These are phyloP conservation scores for Fusarium sp. DNA, from an alignment of 2,329 filamentous ascomycete species.

Conservation along the genomic window DNA sequence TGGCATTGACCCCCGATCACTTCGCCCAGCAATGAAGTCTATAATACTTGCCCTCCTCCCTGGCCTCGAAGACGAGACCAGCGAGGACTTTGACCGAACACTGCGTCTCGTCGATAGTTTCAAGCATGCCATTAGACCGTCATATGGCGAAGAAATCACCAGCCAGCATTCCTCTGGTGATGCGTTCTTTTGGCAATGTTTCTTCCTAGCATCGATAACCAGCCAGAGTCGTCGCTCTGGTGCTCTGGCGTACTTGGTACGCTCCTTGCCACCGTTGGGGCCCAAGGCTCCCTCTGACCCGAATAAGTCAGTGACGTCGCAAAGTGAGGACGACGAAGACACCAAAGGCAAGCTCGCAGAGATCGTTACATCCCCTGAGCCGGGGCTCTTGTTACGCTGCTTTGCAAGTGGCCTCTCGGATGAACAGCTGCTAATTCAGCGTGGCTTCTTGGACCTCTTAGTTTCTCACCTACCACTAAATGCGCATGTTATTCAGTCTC, in stretches of 20 bases:
- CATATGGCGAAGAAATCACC: constrained; percentile 63
- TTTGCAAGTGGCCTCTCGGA: constrained; percentile 92
- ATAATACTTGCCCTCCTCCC: constrained; percentile 90
- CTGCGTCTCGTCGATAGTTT: constrained; percentile 82
- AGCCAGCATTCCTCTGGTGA: constrained; percentile 72
- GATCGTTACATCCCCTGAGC: constrained; percentile 88
- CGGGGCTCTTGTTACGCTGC: constrained; percentile 88
- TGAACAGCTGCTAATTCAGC: constrained; percentile 89
- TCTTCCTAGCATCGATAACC: constrained; percentile 93
- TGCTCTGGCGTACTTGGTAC: constrained; percentile 85
- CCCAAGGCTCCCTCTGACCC: constrained; percentile 8
- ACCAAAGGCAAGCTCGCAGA: constrained; percentile 66
- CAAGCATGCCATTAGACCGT: constrained; percentile 73
- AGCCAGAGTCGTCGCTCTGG: constrained; percentile 87
- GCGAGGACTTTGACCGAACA: constrained; percentile 95
- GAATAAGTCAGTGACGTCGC: constrained; percentile 26
- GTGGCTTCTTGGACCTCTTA: constrained; percentile 92
- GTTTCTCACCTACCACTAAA: constrained; percentile 91
- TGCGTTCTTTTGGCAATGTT: constrained; percentile 98
- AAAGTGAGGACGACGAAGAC: constrained; percentile 29
- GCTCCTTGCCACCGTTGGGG: constrained; percentile 73
- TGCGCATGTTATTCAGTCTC: constrained; percentile 81
- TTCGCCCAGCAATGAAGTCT: constrained; percentile 90
- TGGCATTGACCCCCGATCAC: constrained; percentile 73
- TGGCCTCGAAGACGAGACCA: constrained; percentile 94